These are phyloP conservation scores for Orobanche coerulescens DNA, from an alignment of 257 asterid genomes.

Conservation along the genomic window DNA sequence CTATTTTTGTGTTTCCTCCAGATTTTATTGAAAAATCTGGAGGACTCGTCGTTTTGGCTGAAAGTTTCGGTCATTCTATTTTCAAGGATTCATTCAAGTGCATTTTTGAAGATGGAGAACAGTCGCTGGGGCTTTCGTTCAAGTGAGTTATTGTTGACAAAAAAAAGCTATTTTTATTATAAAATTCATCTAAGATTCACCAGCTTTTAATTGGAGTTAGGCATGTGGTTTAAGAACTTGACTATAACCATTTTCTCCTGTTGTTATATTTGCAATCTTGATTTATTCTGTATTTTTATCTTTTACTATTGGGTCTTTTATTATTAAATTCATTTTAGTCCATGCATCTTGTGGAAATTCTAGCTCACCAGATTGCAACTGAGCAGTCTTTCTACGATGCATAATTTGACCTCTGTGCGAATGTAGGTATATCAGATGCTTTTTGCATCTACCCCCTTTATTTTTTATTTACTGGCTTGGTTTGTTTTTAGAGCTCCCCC, in stretches of 20 bases:
- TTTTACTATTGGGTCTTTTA: background rate
- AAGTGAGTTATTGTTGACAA: constrained; percentile 45
- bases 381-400: constrained; percentile 1
- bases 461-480: background rate
- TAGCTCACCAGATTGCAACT: constrained; percentile 6
- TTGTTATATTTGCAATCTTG: background rate
- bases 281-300: background rate
- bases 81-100: constrained; percentile 87
- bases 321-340: background rate
- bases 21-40: constrained; percentile 94
- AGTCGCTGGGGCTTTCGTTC: constrained; percentile 84
- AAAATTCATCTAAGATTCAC: background rate
- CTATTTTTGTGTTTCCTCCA: no score
- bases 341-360: constrained; percentile 4
- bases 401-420: background rate
- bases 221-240: background rate
- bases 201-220: background rate
- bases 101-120: constrained; percentile 77
- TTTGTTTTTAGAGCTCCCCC: no score
- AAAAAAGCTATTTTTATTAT: background rate
- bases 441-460: background rate
- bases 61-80: constrained; percentile 96
- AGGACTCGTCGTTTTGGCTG: constrained; percentile 86
- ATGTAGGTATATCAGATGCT: background rate
- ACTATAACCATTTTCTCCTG: background rate